Conservation (phyloP, 2,329 filamentous ascomycete genomes). For the Didymella segeticola region DNA sequence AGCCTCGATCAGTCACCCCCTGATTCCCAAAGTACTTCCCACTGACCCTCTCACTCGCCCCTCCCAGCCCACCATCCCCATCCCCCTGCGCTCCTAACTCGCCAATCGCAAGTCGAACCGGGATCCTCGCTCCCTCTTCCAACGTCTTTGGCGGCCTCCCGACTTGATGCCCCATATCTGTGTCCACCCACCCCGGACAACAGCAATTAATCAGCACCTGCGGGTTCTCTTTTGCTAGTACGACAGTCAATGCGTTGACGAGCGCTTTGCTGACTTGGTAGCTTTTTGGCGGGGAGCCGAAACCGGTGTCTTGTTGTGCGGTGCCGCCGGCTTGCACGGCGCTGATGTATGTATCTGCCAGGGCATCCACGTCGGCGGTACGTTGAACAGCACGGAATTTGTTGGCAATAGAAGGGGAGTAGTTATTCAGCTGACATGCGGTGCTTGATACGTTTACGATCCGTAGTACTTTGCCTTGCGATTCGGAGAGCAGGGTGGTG, state of each 20-base stretch:
- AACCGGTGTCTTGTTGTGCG: slow-evolving; percentile 8
- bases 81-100: slow-evolving; percentile 9
- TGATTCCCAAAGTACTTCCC: slow-evolving; percentile 23
- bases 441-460: slow-evolving; percentile 30
- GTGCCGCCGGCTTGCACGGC: background rate
- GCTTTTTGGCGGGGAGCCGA: slow-evolving; percentile 17
- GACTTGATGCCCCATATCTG: slow-evolving; percentile 21
- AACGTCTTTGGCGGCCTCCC: slow-evolving; percentile 21
- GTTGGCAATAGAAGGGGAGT: background rate
- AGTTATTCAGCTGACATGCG: slow-evolving; percentile 16
- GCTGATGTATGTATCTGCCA: slow-evolving; percentile 6
- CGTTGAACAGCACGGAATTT: background rate
- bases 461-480: background rate
- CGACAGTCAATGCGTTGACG: slow-evolving; percentile 23
- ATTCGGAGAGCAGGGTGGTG: slow-evolving; percentile 12
- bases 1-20: slow-evolving; percentile 12
- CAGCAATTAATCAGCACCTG: slow-evolving; percentile 21
- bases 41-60: slow-evolving; percentile 4
- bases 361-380: slow-evolving; percentile 7
- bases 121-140: slow-evolving; percentile 19
- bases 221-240: slow-evolving; percentile 19
- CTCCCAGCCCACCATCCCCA: slow-evolving; percentile 8
- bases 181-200: slow-evolving; percentile 24
- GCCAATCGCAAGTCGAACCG: slow-evolving; percentile 19
- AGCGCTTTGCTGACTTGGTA: slow-evolving; percentile 37